Percentiles rank a stretch among this genome's conserved stretches.
phyloP scores from a whole-genome alignment of 805 yeast species.

The Candida quercuum region DNA sequence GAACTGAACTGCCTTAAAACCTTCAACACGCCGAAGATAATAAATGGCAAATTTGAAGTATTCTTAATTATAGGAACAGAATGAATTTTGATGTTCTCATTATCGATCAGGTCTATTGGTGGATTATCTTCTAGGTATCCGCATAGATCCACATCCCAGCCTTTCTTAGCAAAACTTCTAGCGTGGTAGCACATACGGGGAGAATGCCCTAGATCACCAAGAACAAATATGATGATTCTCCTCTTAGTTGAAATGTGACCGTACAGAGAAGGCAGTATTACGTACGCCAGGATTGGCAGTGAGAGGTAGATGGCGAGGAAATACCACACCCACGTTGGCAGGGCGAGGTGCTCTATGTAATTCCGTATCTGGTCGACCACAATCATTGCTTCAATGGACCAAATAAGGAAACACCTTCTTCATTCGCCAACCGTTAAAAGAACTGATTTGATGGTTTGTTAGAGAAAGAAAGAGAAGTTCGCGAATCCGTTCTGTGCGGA shows the following conservation, averaged over 20 bases:
- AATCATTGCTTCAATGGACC: background rate
- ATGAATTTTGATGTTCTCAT: constrained; percentile 46
- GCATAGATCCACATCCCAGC: constrained; percentile 74
- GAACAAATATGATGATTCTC: constrained; percentile 70
- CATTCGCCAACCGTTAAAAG: background rate
- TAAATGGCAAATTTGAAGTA: constrained; percentile 38
- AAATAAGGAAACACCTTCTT: background rate
- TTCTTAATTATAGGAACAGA: constrained; percentile 39
- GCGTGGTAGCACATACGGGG: constrained; percentile 95
- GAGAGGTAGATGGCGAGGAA: constrained; percentile 40
- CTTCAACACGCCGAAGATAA: constrained; percentile 53
- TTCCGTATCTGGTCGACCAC: background rate
- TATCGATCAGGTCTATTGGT: constrained; percentile 44
- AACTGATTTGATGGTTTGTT: too few species aligned
- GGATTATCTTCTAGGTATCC: constrained; percentile 68
- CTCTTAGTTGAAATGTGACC: constrained; percentile 34
- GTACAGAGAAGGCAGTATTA: constrained; percentile 29
- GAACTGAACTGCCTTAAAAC: constrained; percentile 49
- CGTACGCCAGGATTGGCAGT: constrained; percentile 30
- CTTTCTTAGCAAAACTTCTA: constrained; percentile 57
- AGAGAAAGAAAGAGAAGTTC: too few species aligned
- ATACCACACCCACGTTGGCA: constrained; percentile 37
- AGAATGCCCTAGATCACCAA: constrained; percentile 93
- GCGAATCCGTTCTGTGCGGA: background rate
- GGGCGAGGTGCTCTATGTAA: constrained; percentile 18